These are phyloP conservation scores for Penicillium subrubescens DNA, from an alignment of 495 filamentous ascomycete genomes.

Conservation along the genomic window DNA sequence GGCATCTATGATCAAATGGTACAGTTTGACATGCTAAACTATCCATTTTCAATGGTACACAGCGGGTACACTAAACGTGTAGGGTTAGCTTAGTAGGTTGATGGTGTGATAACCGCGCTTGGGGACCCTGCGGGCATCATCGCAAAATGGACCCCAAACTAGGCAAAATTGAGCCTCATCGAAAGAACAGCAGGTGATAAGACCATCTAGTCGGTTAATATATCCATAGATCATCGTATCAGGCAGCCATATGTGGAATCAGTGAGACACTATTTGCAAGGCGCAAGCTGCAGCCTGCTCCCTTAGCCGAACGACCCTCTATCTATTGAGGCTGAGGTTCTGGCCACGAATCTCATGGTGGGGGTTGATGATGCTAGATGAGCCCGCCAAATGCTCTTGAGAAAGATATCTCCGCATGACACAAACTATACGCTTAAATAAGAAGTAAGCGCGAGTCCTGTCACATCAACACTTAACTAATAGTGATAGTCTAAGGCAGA, in stretches of 20 bases:
- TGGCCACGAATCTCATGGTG: not conserved
- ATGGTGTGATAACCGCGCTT: not conserved
- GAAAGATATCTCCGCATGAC: not conserved
- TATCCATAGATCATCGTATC: not conserved
- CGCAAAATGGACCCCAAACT: not conserved
- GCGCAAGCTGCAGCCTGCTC: not conserved
- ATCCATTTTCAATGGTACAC: not conserved
- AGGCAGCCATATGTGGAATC: not conserved
- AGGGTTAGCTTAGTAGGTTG: conserved; percentile 7
- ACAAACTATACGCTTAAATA: not conserved
- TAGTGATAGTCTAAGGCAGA: not conserved
- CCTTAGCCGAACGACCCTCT: not conserved
- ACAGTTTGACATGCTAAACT: not conserved
- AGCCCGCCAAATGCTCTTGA: not conserved
- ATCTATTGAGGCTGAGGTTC: not conserved
- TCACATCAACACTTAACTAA: not conserved
- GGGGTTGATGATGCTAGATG: not conserved
- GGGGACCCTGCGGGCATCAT: conserved; percentile 6
- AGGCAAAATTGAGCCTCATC: not conserved
- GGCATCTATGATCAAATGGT: not conserved
- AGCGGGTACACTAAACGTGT: conserved; percentile 6
- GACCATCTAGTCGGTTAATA: not conserved
- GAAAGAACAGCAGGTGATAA: not conserved
- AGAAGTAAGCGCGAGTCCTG: not conserved
- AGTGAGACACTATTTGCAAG: not conserved